phyloP scores from a whole-genome alignment of 495 filamentous ascomycete species.

The Tetracladium marchalianum region DNA sequence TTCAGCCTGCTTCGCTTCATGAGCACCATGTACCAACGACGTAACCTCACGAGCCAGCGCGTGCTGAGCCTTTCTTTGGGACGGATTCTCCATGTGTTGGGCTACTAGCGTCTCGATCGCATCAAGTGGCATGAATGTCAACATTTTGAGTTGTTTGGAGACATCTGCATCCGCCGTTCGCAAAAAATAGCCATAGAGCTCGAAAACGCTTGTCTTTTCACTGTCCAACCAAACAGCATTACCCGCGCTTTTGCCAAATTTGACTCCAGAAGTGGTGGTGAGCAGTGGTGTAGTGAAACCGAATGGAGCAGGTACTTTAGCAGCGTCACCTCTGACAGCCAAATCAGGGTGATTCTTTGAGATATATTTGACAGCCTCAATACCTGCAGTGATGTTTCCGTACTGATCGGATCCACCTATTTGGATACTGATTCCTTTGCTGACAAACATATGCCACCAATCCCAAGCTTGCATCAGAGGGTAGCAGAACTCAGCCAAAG shows the following conservation, averaged over 20 bases:
- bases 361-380: constrained; percentile 70
- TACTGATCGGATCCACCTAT: constrained; percentile 95
- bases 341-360: constrained; percentile 42
- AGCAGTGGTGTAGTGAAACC: constrained; percentile 87
- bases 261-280: constrained; percentile 73
- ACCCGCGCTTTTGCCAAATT: constrained; percentile 91
- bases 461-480: constrained; percentile 95
- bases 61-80: constrained; percentile 70
- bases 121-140: constrained; percentile 73
- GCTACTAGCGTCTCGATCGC: constrained; percentile 55
- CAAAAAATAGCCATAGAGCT: constrained; percentile 83
- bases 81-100: constrained; percentile 53
- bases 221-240: constrained; percentile 91
- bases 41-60: constrained; percentile 71
- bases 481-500: constrained; percentile 87
- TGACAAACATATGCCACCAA: constrained; percentile 73
- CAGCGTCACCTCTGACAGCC: constrained; percentile 18
- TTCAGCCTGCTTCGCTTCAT: constrained; percentile 44
- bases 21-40: constrained; percentile 61
- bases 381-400: constrained; percentile 89
- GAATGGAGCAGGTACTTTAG: constrained; percentile 35
- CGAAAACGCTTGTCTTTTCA: constrained; percentile 68
- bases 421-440: constrained; percentile 60
- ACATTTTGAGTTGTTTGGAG: constrained; percentile 71
- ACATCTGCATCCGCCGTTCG: constrained; percentile 73